A percentile compares a stretch with the other conserved stretches of the same genome.
phyloP scores from a whole-genome alignment of 371 early-diverging fungal genomes.

The Phascolomyces articulosus region DNA sequence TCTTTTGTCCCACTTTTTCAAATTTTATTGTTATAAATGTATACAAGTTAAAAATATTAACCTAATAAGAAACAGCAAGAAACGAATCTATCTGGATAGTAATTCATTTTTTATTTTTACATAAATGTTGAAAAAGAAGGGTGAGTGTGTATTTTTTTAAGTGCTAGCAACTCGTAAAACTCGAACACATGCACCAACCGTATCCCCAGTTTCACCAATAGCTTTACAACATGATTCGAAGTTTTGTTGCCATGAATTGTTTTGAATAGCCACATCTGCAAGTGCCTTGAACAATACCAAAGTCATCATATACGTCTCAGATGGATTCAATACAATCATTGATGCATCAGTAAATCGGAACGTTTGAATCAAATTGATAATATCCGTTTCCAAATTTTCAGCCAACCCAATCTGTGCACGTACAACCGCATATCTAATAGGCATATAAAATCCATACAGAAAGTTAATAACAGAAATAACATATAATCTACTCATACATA shows the following conservation, averaged over 20 bases:
- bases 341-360: slow-evolving; percentile 47
- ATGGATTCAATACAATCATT: slow-evolving; percentile 39
- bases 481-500: background rate
- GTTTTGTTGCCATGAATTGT: slow-evolving; percentile 18
- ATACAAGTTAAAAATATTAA: too few species aligned
- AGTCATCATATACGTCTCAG: slow-evolving; percentile 53
- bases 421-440: slow-evolving; percentile 35
- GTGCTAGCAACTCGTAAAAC: slow-evolving; percentile 44
- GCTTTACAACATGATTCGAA: slow-evolving; percentile 42
- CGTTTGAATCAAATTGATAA: slow-evolving; percentile 49
- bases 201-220: slow-evolving; percentile 39
- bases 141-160: too few species aligned
- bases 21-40: too few species aligned
- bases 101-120: too few species aligned
- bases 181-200: slow-evolving; percentile 48
- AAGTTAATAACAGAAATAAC: too few species aligned
- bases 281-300: slow-evolving; percentile 45
- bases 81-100: too few species aligned
- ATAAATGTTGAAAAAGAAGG: too few species aligned
- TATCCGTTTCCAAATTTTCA: slow-evolving; percentile 41
- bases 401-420: slow-evolving; percentile 38
- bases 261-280: slow-evolving; percentile 22
- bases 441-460: too few species aligned
- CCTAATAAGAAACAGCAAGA: too few species aligned
- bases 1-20: too few species aligned